phyloP scores from a whole-genome alignment of 805 yeast genomes.

The Clavispora asparagi region DNA sequence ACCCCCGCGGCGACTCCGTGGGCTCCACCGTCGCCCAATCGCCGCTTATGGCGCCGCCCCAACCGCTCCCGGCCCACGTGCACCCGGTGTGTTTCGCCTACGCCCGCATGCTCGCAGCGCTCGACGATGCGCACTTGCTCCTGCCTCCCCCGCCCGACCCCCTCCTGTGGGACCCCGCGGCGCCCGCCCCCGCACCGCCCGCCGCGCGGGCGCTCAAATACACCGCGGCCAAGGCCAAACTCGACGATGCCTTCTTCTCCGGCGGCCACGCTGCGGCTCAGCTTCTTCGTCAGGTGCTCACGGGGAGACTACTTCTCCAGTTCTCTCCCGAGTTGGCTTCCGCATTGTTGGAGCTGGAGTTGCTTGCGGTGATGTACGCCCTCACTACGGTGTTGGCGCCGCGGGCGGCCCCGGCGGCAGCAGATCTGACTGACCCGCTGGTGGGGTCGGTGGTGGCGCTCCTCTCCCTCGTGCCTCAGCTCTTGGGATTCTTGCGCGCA shows the following conservation, averaged over 20 bases:
- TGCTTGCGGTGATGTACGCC: neutral
- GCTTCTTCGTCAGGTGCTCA: neutral
- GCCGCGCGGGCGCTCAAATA: neutral
- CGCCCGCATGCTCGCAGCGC: slow-evolving; percentile 4
- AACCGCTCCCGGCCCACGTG: neutral
- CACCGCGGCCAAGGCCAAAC: neutral
- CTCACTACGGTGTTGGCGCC: neutral
- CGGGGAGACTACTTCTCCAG: neutral
- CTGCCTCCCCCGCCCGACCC: neutral
- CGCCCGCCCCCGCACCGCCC: neutral
- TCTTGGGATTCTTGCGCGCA: slow-evolving; percentile 6
- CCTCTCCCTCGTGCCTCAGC: neutral
- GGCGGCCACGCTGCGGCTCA: neutral
- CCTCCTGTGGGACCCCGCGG: neutral
- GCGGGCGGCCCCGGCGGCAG: neutral
- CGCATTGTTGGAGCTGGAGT: neutral
- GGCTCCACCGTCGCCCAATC: neutral
- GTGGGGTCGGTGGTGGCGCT: neutral
- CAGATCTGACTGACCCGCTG: neutral
- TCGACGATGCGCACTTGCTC: slow-evolving; percentile 1
- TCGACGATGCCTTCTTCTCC: neutral
- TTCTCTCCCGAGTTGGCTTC: neutral
- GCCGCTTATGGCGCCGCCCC: neutral
- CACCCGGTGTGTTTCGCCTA: slow-evolving; percentile 1
- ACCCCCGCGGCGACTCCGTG: neutral